These are phyloP conservation scores for Cutaneotrichosporon sp. DNA, from an alignment of 1,284 basidiomycete genomes.

Conservation along the genomic window DNA sequence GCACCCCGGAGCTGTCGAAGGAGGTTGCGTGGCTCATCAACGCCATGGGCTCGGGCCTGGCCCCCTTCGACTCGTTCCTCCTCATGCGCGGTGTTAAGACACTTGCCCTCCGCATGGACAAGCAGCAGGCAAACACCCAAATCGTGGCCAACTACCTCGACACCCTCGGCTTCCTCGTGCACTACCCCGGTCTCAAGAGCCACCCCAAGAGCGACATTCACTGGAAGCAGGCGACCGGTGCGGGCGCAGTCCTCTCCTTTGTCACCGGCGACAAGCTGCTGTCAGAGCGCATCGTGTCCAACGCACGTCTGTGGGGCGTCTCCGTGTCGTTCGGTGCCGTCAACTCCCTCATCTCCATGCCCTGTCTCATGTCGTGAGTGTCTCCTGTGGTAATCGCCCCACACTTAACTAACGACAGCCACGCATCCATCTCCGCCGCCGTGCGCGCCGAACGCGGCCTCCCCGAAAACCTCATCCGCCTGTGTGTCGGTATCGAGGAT, in stretches of 20 bases:
- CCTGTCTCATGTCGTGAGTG: conserved; percentile 75
- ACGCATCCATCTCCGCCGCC: conserved; percentile 94
- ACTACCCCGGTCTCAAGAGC: conserved; percentile 83
- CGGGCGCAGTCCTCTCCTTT: conserved; percentile 92
- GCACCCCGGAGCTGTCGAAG: conserved; percentile 84
- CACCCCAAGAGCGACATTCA: conserved; percentile 86
- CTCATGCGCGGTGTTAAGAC: conserved; percentile 95
- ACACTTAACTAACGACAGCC: conserved; percentile 54
- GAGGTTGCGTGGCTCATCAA: conserved; percentile 90
- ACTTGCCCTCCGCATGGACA: conserved; percentile 91
- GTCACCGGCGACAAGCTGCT: conserved; percentile 86
- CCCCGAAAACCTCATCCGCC: conserved; percentile 94
- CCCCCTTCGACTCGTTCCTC: conserved; percentile 94
- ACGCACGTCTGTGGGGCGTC: conserved; percentile 92
- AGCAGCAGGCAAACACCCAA: conserved; percentile 79
- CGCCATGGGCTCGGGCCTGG: conserved; percentile 92
- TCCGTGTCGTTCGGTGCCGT: conserved; percentile 97
- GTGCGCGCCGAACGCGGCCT: conserved; percentile 87
- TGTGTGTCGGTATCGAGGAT: conserved; percentile 98
- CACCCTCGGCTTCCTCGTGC: conserved; percentile 80
- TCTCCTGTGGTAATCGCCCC: not conserved
- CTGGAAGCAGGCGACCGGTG: conserved; percentile 78
- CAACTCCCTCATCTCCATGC: conserved; percentile 98
- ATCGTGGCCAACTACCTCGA: conserved; percentile 84
- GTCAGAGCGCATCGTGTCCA: conserved; percentile 88